phyloP scores from a whole-genome alignment of 208 protist species.

The Tritrichomonas musculus region DNA sequence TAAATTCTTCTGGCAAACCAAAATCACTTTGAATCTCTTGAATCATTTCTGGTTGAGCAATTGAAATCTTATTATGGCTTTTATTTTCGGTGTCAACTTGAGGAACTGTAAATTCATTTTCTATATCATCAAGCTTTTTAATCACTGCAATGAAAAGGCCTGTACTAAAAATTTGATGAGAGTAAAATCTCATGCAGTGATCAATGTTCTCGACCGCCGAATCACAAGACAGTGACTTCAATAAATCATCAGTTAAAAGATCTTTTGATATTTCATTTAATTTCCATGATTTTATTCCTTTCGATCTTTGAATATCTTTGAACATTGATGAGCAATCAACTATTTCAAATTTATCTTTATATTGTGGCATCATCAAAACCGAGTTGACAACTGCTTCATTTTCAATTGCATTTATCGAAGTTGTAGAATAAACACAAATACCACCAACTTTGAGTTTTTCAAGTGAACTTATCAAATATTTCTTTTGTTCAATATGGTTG shows the following conservation, averaged over 20 bases:
- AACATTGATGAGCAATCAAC: neutral
- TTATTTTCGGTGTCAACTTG: no score
- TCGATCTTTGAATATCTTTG: neutral
- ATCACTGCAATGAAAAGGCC: neutral
- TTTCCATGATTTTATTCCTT: neutral
- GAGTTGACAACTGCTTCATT: conserved; percentile 57
- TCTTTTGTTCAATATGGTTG: conserved; percentile 44
- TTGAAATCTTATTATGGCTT: no score
- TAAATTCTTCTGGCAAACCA: no score
- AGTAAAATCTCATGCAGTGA: neutral
- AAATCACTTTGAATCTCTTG: no score
- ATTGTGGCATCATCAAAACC: conserved; percentile 38
- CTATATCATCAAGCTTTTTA: neutral
- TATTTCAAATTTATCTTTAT: neutral
- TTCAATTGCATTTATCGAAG: conserved; percentile 57
- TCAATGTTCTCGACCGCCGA: neutral
- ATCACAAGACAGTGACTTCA: neutral
- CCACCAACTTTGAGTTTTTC: conserved; percentile 43
- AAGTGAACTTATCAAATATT: conserved; percentile 31
- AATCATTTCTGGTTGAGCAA: no score
- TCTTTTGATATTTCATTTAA: no score
- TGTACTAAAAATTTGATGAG: neutral
- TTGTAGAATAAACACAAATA: conserved; percentile 57
- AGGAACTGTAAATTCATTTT: no score
- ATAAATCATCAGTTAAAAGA: no score